Percentiles rank a stretch among this genome's conserved stretches.
phyloP scores from a whole-genome alignment of 148 eudicot species.

The Polygonum aviculare region DNA sequence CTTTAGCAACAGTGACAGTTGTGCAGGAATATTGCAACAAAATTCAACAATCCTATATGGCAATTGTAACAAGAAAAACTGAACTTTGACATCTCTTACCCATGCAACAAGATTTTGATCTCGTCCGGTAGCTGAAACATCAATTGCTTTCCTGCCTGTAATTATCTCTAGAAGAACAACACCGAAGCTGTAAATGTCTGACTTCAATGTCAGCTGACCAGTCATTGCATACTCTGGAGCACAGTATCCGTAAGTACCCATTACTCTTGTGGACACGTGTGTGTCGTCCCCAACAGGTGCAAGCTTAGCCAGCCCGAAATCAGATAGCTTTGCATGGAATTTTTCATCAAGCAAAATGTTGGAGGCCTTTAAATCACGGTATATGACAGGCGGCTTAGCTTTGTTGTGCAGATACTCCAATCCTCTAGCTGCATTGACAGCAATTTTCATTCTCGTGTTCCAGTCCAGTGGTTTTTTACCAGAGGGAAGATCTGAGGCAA shows the following conservation, averaged over 20 bases:
- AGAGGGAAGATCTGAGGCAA: constrained; percentile 5
- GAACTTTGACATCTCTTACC: constrained; percentile 29
- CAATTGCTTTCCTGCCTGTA: constrained; percentile 63
- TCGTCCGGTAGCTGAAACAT: constrained; percentile 32
- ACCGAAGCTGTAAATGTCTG: constrained; percentile 20
- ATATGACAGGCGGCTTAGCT: constrained; percentile 19
- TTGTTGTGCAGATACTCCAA: constrained; percentile 22
- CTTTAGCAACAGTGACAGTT: no score
- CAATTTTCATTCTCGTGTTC: constrained; percentile 23
- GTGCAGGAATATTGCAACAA: background rate
- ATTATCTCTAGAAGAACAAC: constrained; percentile 65
- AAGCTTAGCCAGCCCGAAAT: constrained; percentile 24
- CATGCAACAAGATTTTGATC: constrained; percentile 69
- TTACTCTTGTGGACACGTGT: constrained; percentile 18
- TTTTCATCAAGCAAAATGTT: constrained; percentile 21
- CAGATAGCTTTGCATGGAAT: constrained; percentile 18
- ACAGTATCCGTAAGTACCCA: constrained; percentile 16
- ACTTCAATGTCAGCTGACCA: constrained; percentile 19
- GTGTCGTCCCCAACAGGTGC: constrained; percentile 20
- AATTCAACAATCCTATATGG: background rate
- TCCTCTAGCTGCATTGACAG: constrained; percentile 20
- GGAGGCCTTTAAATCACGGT: constrained; percentile 20
- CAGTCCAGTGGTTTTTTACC: constrained; percentile 18
- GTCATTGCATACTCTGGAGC: constrained; percentile 19
- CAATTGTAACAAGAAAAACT: background rate